These are phyloP conservation scores for Leonotis leonurus DNA, from an alignment of 257 asterid genomes.

Conservation along the genomic window DNA sequence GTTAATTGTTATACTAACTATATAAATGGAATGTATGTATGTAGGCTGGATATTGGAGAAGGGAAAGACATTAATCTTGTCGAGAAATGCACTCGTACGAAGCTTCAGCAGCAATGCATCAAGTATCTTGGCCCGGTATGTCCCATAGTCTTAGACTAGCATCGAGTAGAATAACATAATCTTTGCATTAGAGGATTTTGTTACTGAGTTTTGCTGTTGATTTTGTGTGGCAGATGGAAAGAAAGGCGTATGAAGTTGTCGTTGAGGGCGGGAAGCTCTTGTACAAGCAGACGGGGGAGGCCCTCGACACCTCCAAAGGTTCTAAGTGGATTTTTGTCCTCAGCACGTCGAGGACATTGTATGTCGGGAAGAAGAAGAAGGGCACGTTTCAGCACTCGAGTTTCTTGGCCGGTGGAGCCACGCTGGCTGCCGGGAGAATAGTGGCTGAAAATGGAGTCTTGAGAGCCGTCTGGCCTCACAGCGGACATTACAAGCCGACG, in stretches of 20 bases:
- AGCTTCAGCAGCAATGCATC: slow-evolving; percentile 67
- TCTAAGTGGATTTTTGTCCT: slow-evolving; percentile 58
- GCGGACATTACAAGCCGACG: slow-evolving; percentile 62
- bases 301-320: slow-evolving; percentile 34
- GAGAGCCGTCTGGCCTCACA: slow-evolving; percentile 68
- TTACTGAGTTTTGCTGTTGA: not conserved
- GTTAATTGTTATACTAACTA: not conserved
- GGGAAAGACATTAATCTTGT: slow-evolving; percentile 51
- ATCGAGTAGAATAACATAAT: not conserved
- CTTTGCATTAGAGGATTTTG: not conserved
- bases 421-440: slow-evolving; percentile 62
- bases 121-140: slow-evolving; percentile 65
- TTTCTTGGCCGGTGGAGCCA: slow-evolving; percentile 66
- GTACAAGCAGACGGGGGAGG: slow-evolving; percentile 42
- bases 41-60: slow-evolving; percentile 66
- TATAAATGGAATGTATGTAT: not conserved
- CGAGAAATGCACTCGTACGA: slow-evolving; percentile 54
- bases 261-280: slow-evolving; percentile 45
- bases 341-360: slow-evolving; percentile 40
- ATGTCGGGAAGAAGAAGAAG: slow-evolving; percentile 51
- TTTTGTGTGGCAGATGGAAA: slow-evolving; percentile 40
- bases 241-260: slow-evolving; percentile 46
- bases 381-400: slow-evolving; percentile 67
- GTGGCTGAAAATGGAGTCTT: slow-evolving; percentile 48
- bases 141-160: not conserved